These are phyloP conservation scores for Fraxinus sp. DNA, from an alignment of 305 asterid species.

Conservation along the genomic window DNA sequence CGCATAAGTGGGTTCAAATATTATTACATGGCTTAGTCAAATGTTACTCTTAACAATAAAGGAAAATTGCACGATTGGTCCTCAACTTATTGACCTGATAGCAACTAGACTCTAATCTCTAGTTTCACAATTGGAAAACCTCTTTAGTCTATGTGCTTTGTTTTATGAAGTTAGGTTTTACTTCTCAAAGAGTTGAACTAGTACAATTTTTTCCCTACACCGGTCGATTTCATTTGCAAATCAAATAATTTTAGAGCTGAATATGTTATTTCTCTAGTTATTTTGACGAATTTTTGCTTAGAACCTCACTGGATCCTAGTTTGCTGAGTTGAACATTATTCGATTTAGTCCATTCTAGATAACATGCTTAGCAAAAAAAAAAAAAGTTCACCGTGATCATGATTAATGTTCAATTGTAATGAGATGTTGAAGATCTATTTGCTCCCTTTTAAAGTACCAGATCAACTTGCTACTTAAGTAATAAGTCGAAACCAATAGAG, in stretches of 20 bases:
- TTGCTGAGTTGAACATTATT: background rate
- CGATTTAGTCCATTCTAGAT: background rate
- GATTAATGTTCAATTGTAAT: background rate
- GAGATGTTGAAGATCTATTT: background rate
- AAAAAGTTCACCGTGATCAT: background rate
- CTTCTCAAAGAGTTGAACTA: background rate
- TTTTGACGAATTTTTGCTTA: background rate
- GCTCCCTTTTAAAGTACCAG: background rate
- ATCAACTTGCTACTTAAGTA: background rate
- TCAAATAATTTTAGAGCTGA: background rate
- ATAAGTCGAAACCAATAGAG: slow-evolving; percentile 1
- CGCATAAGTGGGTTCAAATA: slow-evolving; percentile 37
- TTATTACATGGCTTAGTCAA: slow-evolving; percentile 9
- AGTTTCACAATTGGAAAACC: background rate
- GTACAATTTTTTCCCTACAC: background rate
- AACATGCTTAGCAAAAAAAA: no score
- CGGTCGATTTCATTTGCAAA: background rate
- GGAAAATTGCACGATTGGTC: background rate
- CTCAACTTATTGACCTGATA: background rate
- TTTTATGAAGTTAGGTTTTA: background rate
- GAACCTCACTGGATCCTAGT: background rate
- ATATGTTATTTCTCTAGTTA: background rate
- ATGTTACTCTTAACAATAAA: background rate
- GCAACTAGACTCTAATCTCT: background rate
- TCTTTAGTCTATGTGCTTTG: background rate